A percentile compares a stretch with the other conserved stretches of the same genome.
Conservation (phyloP, 2,329 filamentous ascomycete genomes). For the Sporothrix mexicana region DNA sequence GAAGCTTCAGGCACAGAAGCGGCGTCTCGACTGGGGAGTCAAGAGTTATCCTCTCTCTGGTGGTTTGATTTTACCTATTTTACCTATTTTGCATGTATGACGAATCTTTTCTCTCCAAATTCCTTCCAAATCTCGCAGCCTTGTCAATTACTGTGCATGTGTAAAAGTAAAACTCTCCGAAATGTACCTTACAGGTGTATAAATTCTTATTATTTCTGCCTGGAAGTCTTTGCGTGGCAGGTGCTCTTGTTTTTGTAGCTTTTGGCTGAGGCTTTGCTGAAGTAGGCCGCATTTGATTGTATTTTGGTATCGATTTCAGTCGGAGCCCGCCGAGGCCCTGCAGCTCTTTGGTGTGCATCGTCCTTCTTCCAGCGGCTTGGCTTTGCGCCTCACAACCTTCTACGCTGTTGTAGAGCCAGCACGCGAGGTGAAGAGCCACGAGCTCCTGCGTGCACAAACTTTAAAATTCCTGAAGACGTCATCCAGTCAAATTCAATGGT, state of each 20-base stretch:
- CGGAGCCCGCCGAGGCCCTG: constrained; percentile 26
- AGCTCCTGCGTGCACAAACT: not conserved
- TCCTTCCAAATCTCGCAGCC: not conserved
- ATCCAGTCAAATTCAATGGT: not conserved
- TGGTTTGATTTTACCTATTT: constrained; percentile 12
- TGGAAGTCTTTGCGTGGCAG: constrained; percentile 12
- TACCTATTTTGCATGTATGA: constrained; percentile 8
- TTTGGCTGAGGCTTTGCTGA: not conserved
- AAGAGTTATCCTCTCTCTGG: constrained; percentile 3
- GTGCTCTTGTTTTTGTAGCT: not conserved
- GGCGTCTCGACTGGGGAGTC: not conserved
- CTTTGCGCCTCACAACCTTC: constrained; percentile 3
- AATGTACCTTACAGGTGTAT: constrained; percentile 8
- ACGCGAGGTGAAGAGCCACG: not conserved
- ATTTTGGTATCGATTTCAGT: not conserved
- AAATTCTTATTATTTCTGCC: not conserved
- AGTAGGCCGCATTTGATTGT: constrained; percentile 3
- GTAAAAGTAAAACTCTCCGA: not conserved
- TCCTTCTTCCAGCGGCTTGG: not conserved
- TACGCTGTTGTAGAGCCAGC: not conserved
- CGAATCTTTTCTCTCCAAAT: constrained; percentile 16
- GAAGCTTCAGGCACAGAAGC: not conserved
- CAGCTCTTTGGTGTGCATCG: not conserved
- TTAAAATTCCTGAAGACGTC: not conserved
- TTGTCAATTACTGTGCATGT: not conserved